Evolutionary conservation across 352 stramenopile genomes (phyloP), one percentile per base, ranked within the genome.

Genomic region (Globisporangium solare): DNA sequence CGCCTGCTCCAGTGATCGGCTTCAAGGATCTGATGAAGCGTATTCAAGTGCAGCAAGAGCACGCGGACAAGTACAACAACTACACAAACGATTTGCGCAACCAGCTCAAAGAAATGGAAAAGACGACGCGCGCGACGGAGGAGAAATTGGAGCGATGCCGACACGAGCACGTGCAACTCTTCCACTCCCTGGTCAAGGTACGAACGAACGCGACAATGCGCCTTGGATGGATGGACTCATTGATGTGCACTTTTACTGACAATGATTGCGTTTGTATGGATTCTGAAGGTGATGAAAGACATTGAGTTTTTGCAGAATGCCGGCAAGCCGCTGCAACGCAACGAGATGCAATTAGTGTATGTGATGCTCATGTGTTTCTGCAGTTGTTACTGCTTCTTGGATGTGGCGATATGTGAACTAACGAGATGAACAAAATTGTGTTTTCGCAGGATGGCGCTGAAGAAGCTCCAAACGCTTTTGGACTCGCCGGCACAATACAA

Each of bases 401-500:
- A 17, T 55, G 40, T 54, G 24, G 27, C 48, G 41, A 40, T 56
- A 15, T 24, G 6, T 49, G 5, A 58, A 40, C n/a, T 47, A 18
- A 47, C 52, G 20, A 6, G 27, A 41, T 37, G 22, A 35, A n/a
- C n/a, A 13, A 6, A 55, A 13, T 37, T 47, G 15, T 35, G 27
- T 35, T 35, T 11, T 60, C n/a, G 32, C 55, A 94, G 83, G 4
- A 75, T 79, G 76, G 76, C 81, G 40, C 57, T 95, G 56, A 92
- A 95, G 67, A 93, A 94, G 61, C 68, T 95, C 3, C 81, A 93
- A 56, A 80, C 67, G 47, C 60, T 93, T 54, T 63, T 95, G 51
- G 73, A 95, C 62, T 76, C 83, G 18, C 83, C 83, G n/a, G 81
- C 71, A 1, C 86, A 95, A 51, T 95, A 92, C 79, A 95, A 95